A percentile compares a stretch with the other conserved stretches of the same genome.
phyloP scores from a whole-genome alignment of 2,329 filamentous ascomycete species.

The Dryadomyces quercivorus region DNA sequence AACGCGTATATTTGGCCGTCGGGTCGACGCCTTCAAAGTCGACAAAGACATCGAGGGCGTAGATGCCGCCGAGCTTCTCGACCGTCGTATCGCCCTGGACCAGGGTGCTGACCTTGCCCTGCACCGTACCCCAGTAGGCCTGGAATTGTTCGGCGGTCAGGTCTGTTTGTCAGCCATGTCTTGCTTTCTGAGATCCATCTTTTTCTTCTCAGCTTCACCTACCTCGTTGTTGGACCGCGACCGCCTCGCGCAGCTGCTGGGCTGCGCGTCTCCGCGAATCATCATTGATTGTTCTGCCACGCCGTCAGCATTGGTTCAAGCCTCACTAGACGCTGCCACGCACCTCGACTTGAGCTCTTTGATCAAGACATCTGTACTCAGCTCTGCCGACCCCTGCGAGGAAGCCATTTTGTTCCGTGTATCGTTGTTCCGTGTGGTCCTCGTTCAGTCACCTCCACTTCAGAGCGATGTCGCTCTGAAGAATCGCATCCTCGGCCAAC shows the following conservation, averaged over 20 bases:
- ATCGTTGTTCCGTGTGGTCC: constrained; percentile 10
- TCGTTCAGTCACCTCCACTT: constrained; percentile 9
- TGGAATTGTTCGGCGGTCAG: constrained; percentile 68
- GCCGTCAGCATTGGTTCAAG: no score
- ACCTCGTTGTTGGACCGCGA: constrained; percentile 44
- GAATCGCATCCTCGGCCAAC: constrained; percentile 10
- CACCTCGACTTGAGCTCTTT: constrained; percentile 45
- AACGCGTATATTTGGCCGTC: constrained; percentile 85
- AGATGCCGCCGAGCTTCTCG: constrained; percentile 83
- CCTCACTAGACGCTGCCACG: constrained; percentile 1
- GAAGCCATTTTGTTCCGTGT: constrained; percentile 11
- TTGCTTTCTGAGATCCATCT: neutral
- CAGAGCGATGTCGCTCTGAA: constrained; percentile 9
- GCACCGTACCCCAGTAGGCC: constrained; percentile 42
- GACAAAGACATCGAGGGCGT: constrained; percentile 83
- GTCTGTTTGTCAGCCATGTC: constrained; percentile 34
- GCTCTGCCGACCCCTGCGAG: constrained; percentile 30
- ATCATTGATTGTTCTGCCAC: constrained; percentile 20
- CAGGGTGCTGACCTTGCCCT: constrained; percentile 47
- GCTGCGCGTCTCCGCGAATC: constrained; percentile 42
- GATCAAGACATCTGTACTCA: constrained; percentile 41
- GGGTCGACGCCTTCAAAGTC: constrained; percentile 94
- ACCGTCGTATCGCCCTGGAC: constrained; percentile 77
- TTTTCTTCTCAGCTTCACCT: constrained; percentile 6
- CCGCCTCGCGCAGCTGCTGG: constrained; percentile 40